Evolutionary conservation across 345 rosid species (phyloP), one percentile per base, ranked within the genome.

Genomic region (Moringa oleifera): DNA sequence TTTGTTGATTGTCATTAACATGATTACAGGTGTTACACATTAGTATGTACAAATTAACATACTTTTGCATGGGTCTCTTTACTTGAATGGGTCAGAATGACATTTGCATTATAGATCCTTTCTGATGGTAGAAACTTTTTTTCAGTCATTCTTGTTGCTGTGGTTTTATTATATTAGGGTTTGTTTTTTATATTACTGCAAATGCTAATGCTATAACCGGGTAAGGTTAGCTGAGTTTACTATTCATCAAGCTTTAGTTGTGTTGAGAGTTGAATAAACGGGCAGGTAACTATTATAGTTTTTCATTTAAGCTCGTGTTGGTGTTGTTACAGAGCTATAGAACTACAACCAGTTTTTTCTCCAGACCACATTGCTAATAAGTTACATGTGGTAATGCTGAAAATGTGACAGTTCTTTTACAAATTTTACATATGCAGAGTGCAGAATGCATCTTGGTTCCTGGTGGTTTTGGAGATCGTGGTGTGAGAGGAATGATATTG

Each of bases 391-490:
- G n/a, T n/a, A n/a, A n/a, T n/a, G n/a, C n/a, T n/a, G n/a, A n/a
- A n/a, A n/a, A n/a, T n/a, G n/a, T n/a, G n/a, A n/a, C n/a, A n/a
- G n/a, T n/a, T n/a, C n/a, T n/a, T 41, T 41, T 11, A 41, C 47
- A 41, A 41, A 28, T 52, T 55, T 36, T 20, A 9, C 54, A 53
- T 70, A 63, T 72, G 71, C 81, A 94, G 99, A 84, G 84, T 62
- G 96, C 97, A 55, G 83, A 90, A 72, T 93, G 99, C 69, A 69
- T 89, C 65, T 65, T 94, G 53, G 86, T 94, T 77, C 99, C 99
- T 58, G 99, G 97, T 74, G 99, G 99, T 25, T 94, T 94, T 84
- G 99, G 97, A 65, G 96, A 91, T 70, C 91, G 97, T 67, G 99
- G 99, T 51, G 93, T 94, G 61, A 75, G 72, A 58, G 99, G 99